Evolutionary conservation across 116 monocot genomes (phyloP), one percentile per base, ranked within the genome.

Genomic region (Dioscorea cayenensis): DNA sequence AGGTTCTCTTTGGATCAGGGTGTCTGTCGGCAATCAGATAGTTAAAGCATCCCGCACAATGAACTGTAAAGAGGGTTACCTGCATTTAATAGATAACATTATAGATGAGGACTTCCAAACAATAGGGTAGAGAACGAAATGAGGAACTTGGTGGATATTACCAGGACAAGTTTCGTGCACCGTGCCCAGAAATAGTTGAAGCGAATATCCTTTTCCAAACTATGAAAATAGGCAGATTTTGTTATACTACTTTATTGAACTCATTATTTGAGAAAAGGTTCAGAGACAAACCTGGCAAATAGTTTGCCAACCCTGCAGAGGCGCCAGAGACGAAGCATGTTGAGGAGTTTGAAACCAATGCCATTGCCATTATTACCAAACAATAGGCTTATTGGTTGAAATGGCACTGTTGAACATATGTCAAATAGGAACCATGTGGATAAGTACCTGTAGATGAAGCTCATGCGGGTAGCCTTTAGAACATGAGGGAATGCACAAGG

Each of bases 111-210:
- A 48, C 37, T 59, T 23, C 28, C n/a, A 7, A 19, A 27, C 27
- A 16, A 14, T 16, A 43, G 7, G 43, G 43, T 43, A 22, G 35
- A 49, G 23, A 58, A 12, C 23, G 61, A 74, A 77, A 43, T 21
- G 25, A 59, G 58, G 50, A 14, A 58, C 65, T 28, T 27, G 49
- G 50, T 37, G 68, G 68, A 48, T 10, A 83, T 71, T 80, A 90
- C 94, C 43, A 64, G 71, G 13, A 82, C 49, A 27, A 94, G 88
- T 63, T 94, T 88, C 82, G 78, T 77, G 80, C 79, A 90, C n/a
- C 86, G 79, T 14, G 77, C 85, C 85, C 84, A 94, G 75, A 90
- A 88, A 73, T 90, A 94, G 50, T 84, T 90, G 85, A 94, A 88
- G 28, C 88, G 69, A 13, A 84, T 86, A 67, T 94, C 87, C 72